Evolutionary conservation across 2,329 filamentous ascomycete species (phyloP).

Genomic region (Rhexocercosporidium sp.): DNA sequence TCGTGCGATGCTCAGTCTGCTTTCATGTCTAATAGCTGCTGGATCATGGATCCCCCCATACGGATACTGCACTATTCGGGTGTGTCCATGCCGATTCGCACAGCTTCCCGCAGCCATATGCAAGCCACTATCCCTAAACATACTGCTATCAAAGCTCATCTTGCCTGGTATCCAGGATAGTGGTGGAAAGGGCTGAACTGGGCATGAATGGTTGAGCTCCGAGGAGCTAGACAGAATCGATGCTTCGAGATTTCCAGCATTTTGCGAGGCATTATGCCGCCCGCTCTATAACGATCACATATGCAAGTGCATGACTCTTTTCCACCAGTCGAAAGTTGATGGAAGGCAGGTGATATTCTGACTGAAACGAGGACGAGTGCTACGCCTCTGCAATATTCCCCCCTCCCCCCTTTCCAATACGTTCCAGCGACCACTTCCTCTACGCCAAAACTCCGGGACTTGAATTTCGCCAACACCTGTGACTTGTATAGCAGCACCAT

Average conservation of each 20-base stretch:
- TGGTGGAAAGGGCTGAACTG: too few relatives aligned
- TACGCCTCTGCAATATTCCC: slow-evolving; percentile 1
- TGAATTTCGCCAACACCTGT: background rate
- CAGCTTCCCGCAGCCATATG: slow-evolving; percentile 4
- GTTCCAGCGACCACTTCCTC: background rate
- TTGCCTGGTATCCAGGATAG: background rate
- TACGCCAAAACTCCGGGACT: background rate
- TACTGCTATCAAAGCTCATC: background rate
- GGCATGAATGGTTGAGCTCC: background rate
- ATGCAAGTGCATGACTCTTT: background rate
- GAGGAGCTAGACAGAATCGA: background rate
- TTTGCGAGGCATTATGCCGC: background rate
- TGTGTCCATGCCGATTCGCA: background rate
- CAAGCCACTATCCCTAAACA: background rate
- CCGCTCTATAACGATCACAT: background rate
- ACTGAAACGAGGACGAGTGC: background rate
- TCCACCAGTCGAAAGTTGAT: background rate
- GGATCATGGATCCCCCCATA: background rate
- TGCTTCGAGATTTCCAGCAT: background rate
- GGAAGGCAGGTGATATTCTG: slow-evolving; percentile 8
- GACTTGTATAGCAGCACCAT: background rate
- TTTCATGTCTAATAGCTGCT: background rate
- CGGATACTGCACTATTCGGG: slow-evolving; percentile 8
- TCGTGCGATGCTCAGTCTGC: background rate
- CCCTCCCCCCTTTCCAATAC: background rate